Percentiles rank a stretch among this genome's conserved stretches.
phyloP scores from a whole-genome alignment of 1,284 basidiomycete genomes.

The Cryptococcus sp. region DNA sequence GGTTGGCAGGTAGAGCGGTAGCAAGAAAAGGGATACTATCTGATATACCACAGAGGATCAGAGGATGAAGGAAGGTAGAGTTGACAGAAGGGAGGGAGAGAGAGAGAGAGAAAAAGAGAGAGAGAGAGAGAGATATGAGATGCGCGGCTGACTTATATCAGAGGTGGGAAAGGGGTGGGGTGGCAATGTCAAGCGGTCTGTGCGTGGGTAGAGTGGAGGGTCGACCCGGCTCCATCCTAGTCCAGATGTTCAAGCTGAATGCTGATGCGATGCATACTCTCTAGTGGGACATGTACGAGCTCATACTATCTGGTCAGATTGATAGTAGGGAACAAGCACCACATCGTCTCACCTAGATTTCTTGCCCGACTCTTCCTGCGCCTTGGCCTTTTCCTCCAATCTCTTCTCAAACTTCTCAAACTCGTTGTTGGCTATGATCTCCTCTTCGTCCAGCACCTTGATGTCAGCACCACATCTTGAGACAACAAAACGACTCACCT shows the following conservation, averaged over 20 bases:
- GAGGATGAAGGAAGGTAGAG: not conserved
- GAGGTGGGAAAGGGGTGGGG: not conserved
- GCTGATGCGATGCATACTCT: too few species aligned
- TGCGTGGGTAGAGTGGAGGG: too few species aligned
- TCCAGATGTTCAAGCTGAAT: too few species aligned
- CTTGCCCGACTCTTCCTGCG: slow-evolving; percentile 21
- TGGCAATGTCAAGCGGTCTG: too few species aligned
- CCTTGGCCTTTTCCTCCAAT: slow-evolving; percentile 52
- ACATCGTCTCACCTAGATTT: slow-evolving; percentile 29
- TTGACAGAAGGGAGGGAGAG: not conserved
- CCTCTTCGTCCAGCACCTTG: slow-evolving; percentile 84
- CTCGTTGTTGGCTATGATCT: slow-evolving; percentile 78
- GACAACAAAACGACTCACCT: slow-evolving; percentile 53
- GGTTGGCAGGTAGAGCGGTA: too few species aligned
- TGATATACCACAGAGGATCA: too few species aligned
- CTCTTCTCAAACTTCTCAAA: slow-evolving; percentile 86
- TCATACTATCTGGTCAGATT: slow-evolving; percentile 30
- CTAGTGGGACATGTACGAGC: slow-evolving; percentile 41
- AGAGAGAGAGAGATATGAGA: not conserved
- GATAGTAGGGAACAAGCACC: not conserved
- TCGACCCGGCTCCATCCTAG: too few species aligned
- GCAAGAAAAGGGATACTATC: too few species aligned
- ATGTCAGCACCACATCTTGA: slow-evolving; percentile 2
- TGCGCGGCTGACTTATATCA: not conserved
- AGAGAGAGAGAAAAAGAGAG: not conserved